Conservation (phyloP, 768 basidiomycete species). For the Thelephora ganbajun region DNA sequence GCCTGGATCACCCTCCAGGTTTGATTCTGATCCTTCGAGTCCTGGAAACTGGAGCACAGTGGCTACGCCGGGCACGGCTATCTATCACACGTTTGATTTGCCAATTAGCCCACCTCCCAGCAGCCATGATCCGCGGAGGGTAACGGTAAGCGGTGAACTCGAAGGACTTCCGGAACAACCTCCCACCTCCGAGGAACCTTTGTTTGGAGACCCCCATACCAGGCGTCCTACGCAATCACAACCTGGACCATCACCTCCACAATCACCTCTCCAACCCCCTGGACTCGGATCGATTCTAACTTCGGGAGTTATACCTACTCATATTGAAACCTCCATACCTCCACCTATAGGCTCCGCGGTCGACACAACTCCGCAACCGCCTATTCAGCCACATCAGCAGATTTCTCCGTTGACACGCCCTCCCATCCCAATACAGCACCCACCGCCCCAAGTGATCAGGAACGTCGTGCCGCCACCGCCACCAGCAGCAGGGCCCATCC, state of each 20-base stretch:
- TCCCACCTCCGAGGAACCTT: background rate
- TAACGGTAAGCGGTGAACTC: conserved; percentile 30
- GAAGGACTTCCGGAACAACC: conserved; percentile 14
- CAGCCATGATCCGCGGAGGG: conserved; percentile 13
- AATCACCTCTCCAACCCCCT: background rate
- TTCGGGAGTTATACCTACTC: background rate
- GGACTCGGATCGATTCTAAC: conserved; percentile 3
- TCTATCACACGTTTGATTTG: conserved; percentile 9
- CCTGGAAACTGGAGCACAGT: conserved; percentile 63
- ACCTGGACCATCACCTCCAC: background rate
- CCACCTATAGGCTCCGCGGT: too few species aligned
- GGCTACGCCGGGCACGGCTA: conserved; percentile 53
- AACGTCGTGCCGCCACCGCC: conserved; percentile 8
- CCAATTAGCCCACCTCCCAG: conserved; percentile 6
- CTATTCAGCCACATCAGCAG: conserved; percentile 8
- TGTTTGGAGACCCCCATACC: background rate
- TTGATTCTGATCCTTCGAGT: conserved; percentile 22
- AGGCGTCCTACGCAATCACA: conserved; percentile 1
- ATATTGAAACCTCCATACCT: background rate
- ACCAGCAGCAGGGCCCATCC: conserved; percentile 1
- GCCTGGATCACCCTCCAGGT: conserved; percentile 8
- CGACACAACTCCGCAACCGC: background rate
- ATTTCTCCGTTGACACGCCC: conserved; percentile 5
- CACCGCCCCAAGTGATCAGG: conserved; percentile 3
- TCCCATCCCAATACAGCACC: conserved; percentile 9